Percentiles rank a stretch among this genome's conserved stretches.
phyloP scores from a whole-genome alignment of 140 eudicot genomes.

The Anethum foeniculum region DNA sequence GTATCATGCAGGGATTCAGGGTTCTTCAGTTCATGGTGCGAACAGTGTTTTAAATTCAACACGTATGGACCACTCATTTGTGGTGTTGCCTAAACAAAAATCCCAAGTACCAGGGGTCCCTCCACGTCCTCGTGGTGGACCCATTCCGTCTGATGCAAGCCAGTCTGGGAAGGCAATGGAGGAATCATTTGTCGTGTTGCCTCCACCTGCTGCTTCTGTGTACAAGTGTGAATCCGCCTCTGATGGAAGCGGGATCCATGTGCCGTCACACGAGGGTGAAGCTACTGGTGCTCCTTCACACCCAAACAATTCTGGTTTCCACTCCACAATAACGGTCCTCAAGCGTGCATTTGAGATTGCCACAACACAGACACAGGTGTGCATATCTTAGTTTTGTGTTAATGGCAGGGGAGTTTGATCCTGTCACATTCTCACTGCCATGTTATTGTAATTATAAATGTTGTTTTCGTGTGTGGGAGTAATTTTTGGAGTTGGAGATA shows the following conservation, averaged over 20 bases:
- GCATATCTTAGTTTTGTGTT: neutral
- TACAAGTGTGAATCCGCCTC: constrained; percentile 64
- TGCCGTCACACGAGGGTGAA: constrained; percentile 45
- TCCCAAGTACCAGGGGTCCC: constrained; percentile 57
- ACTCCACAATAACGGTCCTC: constrained; percentile 75
- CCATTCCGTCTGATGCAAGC: constrained; percentile 37
- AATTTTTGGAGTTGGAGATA: neutral
- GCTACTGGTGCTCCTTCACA: constrained; percentile 35
- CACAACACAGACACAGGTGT: constrained; percentile 81
- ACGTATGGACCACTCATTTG: constrained; percentile 84
- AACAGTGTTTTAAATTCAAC: constrained; percentile 65
- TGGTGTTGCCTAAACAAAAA: constrained; percentile 79
- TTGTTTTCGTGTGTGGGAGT: neutral
- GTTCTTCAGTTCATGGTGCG: constrained; percentile 67
- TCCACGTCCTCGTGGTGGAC: constrained; percentile 76
- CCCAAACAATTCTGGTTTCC: constrained; percentile 75
- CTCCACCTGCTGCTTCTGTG: constrained; percentile 96
- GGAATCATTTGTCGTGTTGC: constrained; percentile 92
- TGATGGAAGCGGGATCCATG: constrained; percentile 53
- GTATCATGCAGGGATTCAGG: constrained; percentile 61
- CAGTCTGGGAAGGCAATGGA: constrained; percentile 79
- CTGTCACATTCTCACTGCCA: neutral
- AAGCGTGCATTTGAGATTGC: constrained; percentile 95
- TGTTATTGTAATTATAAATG: neutral
- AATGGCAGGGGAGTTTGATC: neutral